phyloP scores from a whole-genome alignment of 208 protist genomes.

The Phytomonas serpens region DNA sequence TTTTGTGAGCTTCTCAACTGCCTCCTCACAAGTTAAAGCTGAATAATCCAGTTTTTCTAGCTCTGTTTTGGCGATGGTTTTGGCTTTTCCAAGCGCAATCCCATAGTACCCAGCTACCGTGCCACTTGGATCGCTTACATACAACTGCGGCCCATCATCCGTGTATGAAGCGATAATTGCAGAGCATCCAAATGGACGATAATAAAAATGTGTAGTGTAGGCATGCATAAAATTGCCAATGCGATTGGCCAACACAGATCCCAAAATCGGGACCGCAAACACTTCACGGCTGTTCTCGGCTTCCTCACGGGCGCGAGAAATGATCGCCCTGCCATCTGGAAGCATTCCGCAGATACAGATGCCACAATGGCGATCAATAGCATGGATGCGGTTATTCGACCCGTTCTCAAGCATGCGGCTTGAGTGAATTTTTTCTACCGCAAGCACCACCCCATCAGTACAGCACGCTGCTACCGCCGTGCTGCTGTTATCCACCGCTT shows the following conservation, averaged over 20 bases:
- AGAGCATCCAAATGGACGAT: conserved; percentile 95
- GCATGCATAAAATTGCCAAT: conserved; percentile 93
- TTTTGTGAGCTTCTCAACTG: conserved; percentile 91
- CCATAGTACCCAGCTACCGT: conserved; percentile 93
- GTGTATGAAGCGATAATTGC: conserved; percentile 93
- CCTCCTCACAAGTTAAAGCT: conserved; percentile 91
- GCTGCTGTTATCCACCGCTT: conserved; percentile 98
- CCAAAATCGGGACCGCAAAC: conserved; percentile 91
- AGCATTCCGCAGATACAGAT: conserved; percentile 93
- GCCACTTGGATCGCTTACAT: conserved; percentile 96
- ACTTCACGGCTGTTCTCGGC: conserved; percentile 89
- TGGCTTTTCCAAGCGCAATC: conserved; percentile 96
- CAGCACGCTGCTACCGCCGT: conserved; percentile 95
- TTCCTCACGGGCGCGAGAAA: conserved; percentile 90
- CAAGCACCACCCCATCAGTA: conserved; percentile 98
- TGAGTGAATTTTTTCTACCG: conserved; percentile 96
- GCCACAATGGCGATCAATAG: conserved; percentile 92
- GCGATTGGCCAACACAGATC: conserved; percentile 83
- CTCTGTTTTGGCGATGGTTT: conserved; percentile 97
- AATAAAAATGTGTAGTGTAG: conserved; percentile 92
- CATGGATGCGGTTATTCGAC: conserved; percentile 94
- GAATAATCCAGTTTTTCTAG: conserved; percentile 97
- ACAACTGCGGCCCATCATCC: conserved; percentile 94
- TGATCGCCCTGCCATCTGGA: conserved; percentile 94
- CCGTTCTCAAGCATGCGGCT: conserved; percentile 94